Evolutionary conservation across 495 filamentous ascomycete species (phyloP).

Genomic region (Talaromyces ruber): DNA sequence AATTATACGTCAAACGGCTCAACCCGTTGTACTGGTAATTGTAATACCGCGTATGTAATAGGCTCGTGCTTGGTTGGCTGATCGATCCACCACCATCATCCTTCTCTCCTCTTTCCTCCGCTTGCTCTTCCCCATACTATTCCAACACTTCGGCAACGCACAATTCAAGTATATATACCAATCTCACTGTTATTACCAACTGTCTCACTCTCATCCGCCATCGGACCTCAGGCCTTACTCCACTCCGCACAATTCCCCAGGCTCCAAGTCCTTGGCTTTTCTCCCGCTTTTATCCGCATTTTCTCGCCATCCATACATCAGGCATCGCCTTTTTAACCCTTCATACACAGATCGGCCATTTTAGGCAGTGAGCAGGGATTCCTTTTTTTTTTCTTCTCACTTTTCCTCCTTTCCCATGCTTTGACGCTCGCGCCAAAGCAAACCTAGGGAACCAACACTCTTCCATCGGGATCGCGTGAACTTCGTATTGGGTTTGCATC

Average conservation of each 20-base stretch:
- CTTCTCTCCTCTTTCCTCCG: not conserved
- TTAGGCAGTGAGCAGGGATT: not conserved
- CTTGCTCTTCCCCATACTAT: not conserved
- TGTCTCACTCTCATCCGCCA: not conserved
- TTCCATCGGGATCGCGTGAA: not conserved
- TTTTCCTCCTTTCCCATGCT: not conserved
- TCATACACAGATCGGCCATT: not conserved
- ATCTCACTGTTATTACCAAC: not conserved
- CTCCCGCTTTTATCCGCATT: constrained; percentile 1
- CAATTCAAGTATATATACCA: not conserved
- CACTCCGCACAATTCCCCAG: not conserved
- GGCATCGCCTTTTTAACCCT: not conserved
- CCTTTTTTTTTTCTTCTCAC: not conserved
- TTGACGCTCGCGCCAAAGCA: not conserved
- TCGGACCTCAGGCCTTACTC: not conserved
- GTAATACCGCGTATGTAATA: not conserved
- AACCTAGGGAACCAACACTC: not conserved
- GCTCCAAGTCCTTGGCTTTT: not conserved
- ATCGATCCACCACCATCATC: not conserved
- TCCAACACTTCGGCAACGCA: not conserved
- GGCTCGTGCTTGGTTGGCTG: not conserved
- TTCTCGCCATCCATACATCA: not conserved
- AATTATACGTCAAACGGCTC: not conserved
- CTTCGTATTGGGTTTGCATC: not conserved
- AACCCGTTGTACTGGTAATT: not conserved